These are phyloP conservation scores for Centella asiatica DNA, from an alignment of 129 eudicot species.

Conservation along the genomic window DNA sequence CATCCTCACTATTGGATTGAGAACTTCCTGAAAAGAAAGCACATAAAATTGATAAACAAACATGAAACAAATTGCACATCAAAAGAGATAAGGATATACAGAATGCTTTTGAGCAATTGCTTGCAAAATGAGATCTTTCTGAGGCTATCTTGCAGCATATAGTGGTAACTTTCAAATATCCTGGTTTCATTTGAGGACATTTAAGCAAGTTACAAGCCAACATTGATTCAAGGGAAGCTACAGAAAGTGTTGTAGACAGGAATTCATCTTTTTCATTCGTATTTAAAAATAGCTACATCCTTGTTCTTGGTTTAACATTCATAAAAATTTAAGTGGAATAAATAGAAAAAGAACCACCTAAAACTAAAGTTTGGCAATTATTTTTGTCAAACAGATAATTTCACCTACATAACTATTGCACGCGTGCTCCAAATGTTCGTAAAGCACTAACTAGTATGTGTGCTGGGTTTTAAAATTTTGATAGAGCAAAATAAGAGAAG, in stretches of 20 bases:
- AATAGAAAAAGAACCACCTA: background rate
- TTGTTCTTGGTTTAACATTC: background rate
- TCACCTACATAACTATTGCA: background rate
- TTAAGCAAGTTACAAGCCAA: too few relatives aligned
- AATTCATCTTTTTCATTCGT: too few relatives aligned
- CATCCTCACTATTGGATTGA: conserved; percentile 27
- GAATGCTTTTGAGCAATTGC: background rate
- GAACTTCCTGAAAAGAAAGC: conserved; percentile 44
- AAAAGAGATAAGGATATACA: background rate
- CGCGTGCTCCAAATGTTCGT: too few relatives aligned
- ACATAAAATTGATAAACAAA: background rate
- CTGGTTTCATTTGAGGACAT: too few relatives aligned
- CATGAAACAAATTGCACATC: background rate
- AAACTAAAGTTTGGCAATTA: too few relatives aligned
- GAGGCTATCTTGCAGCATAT: background rate
- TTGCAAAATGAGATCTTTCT: background rate
- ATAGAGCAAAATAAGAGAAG: background rate
- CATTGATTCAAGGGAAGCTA: too few relatives aligned
- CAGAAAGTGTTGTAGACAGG: too few relatives aligned
- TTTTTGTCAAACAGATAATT: background rate
- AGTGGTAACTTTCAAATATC: background rate
- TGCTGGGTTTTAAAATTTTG: too few relatives aligned
- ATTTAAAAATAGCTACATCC: too few relatives aligned
- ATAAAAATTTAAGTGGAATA: background rate
- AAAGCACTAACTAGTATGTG: background rate